Evolutionary conservation across 495 filamentous ascomycete species (phyloP).

Genomic region (Neurospora discreta): DNA sequence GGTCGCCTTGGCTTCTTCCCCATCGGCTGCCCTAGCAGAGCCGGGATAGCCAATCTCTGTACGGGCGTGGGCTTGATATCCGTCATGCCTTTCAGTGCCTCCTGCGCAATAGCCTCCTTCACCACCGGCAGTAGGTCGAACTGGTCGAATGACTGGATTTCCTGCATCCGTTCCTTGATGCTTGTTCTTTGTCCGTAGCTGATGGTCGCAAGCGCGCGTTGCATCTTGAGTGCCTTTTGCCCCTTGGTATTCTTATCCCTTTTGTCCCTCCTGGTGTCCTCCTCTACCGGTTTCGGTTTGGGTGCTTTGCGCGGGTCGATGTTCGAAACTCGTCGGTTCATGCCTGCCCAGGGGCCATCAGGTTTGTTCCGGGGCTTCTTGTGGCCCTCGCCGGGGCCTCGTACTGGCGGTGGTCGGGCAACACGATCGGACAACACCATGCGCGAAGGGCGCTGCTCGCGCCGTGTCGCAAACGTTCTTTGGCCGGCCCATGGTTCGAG

Average conservation of each 20-base stretch:
- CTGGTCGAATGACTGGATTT: constrained; percentile 65
- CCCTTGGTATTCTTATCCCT: constrained; percentile 21
- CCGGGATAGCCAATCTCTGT: constrained; percentile 78
- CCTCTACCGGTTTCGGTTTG: constrained; percentile 21
- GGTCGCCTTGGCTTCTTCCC: neutral
- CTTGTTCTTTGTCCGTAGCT: constrained; percentile 58
- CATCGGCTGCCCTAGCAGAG: constrained; percentile 41
- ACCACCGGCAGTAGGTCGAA: constrained; percentile 64
- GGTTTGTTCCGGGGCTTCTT: constrained; percentile 27
- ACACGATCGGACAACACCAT: constrained; percentile 74
- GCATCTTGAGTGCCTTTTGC: constrained; percentile 90
- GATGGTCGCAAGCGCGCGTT: constrained; percentile 60
- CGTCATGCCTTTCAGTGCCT: constrained; percentile 59
- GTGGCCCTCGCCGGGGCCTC: constrained; percentile 20
- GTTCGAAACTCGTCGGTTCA: constrained; percentile 67
- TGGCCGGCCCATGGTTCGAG: constrained; percentile 23
- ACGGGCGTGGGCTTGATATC: constrained; percentile 75
- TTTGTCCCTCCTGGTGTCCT: constrained; percentile 15
- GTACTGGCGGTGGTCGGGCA: constrained; percentile 32
- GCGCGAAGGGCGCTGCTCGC: constrained; percentile 47
- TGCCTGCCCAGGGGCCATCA: constrained; percentile 59
- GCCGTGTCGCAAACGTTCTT: constrained; percentile 22
- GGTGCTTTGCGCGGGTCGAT: constrained; percentile 26
- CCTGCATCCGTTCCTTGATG: constrained; percentile 57
- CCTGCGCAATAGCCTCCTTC: constrained; percentile 56